Evolutionary conservation across 495 filamentous ascomycete species (phyloP), one percentile per base, ranked within the genome.

Genomic region (Trichoderma parareesei): DNA sequence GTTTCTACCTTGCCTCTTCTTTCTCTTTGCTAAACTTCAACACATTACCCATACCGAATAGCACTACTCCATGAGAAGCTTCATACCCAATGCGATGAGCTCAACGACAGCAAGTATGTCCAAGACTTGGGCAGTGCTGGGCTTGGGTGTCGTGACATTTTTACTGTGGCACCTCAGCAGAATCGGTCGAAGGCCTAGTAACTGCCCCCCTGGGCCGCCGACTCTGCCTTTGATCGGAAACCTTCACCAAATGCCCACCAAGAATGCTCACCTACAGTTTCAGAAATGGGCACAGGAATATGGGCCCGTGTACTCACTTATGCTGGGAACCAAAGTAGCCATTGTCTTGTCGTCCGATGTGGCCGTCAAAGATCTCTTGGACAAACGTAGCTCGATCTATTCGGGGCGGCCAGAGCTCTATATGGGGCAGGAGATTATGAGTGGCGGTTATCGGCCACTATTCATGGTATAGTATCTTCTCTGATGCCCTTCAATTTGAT

Each of bases 301-400:
- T 65, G 75, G 75, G 41, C 75, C 75, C 1, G 68, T 77, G 41
- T 77, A 75, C 68, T 73, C 70, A 35, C 68, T 78, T 42, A 78
- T 78, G 48, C 71, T 78, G 27, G 76, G 75, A n/a, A 72, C 75
- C 64, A 76, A 74, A 63, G 64, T 63, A 27, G 60, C 75, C 55
- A 67, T 78, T 16, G 71, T 78, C 2, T 67, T 78, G 16, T 71
- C 71, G 8, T 71, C 69, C 42, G 74, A 77, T 65, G 62, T 68
- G 65, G 72, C 72, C 5, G 70, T 76, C 65, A 78, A 74, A 65
- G 76, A 78, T 16, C 68, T 77, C 0, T 48, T 77, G 9, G 75
- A 76, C 69, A 76, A 73, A 67, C 73, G 71, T 60, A 72, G 71
- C 64, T 66, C 67, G 60, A 69, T 78, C 63, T 78, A 78, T 69